These are phyloP conservation scores for Pseudocercospora fijiensis DNA, from an alignment of 2,329 filamentous ascomycete genomes.

Conservation along the genomic window DNA sequence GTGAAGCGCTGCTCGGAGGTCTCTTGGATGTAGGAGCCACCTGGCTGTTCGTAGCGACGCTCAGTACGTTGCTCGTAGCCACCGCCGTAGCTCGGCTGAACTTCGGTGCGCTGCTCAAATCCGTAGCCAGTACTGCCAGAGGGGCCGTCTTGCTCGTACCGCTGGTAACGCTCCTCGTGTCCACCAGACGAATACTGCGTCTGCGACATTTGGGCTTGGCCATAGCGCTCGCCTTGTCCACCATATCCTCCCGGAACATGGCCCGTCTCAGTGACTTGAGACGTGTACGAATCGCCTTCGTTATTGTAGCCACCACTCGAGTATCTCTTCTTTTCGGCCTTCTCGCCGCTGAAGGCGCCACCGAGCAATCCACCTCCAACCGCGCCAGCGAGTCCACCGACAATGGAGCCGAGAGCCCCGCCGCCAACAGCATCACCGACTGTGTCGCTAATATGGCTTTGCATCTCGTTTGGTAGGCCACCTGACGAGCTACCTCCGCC, in stretches of 20 bases:
- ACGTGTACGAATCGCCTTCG: slow-evolving; percentile 64
- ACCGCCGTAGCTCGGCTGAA: slow-evolving; percentile 52
- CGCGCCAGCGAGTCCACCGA: slow-evolving; percentile 64
- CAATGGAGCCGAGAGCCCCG: slow-evolving; percentile 66
- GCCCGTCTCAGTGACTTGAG: slow-evolving; percentile 62
- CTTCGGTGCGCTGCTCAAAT: slow-evolving; percentile 60
- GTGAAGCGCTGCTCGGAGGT: slow-evolving; percentile 36
- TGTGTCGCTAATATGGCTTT: slow-evolving; percentile 48
- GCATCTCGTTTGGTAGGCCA: slow-evolving; percentile 30
- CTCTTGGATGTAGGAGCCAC: slow-evolving; percentile 44
- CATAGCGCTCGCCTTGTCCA: slow-evolving; percentile 48
- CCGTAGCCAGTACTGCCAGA: slow-evolving; percentile 50
- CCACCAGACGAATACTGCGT: slow-evolving; percentile 60
- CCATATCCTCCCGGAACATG: slow-evolving; percentile 40
- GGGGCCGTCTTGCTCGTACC: slow-evolving; percentile 57
- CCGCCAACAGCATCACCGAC: slow-evolving; percentile 62
- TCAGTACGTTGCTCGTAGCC: slow-evolving; percentile 62
- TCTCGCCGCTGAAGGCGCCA: slow-evolving; percentile 52
- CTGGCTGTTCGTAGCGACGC: slow-evolving; percentile 49
- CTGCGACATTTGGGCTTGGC: slow-evolving; percentile 60
- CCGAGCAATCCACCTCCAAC: slow-evolving; percentile 63
- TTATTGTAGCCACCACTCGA: slow-evolving; percentile 53
- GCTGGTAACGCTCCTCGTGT: slow-evolving; percentile 59
- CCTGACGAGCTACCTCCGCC: slow-evolving; percentile 38
- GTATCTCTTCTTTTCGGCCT: slow-evolving; percentile 55